A percentile compares a stretch with the other conserved stretches of the same genome.
Evolutionary conservation across 495 filamentous ascomycete species (phyloP).

Genomic region (Penicillium lagena): DNA sequence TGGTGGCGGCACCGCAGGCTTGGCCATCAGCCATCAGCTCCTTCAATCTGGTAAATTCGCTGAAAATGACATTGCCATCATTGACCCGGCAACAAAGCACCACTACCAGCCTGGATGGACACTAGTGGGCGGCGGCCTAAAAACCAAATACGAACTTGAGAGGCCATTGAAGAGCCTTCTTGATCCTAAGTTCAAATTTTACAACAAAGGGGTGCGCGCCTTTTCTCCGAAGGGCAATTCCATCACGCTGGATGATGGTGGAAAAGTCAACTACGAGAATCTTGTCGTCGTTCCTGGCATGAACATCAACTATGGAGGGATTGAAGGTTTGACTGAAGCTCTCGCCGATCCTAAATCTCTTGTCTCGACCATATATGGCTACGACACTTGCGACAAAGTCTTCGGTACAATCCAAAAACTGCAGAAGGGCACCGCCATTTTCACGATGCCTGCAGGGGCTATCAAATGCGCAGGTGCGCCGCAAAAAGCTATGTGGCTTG

Average conservation of each 20-base stretch:
- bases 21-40: slow-evolving; percentile 58
- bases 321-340: slow-evolving; percentile 56
- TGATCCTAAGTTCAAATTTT: slow-evolving; percentile 56
- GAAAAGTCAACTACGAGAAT: slow-evolving; percentile 57
- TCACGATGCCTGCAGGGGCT: slow-evolving; percentile 60
- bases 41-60: slow-evolving; percentile 47
- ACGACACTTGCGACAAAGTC: slow-evolving; percentile 53
- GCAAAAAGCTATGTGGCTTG: slow-evolving; percentile 68
- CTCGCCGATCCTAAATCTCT: slow-evolving; percentile 46
- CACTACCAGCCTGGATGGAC: slow-evolving; percentile 72
- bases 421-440: slow-evolving; percentile 53
- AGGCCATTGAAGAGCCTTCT: slow-evolving; percentile 46
- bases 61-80: slow-evolving; percentile 57
- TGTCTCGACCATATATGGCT: slow-evolving; percentile 61
- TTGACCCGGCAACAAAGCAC: slow-evolving; percentile 59
- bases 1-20: slow-evolving; percentile 56
- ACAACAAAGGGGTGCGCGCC: slow-evolving; percentile 43
- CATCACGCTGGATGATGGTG: slow-evolving; percentile 51
- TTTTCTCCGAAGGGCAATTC: slow-evolving; percentile 54
- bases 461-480: slow-evolving; percentile 67
- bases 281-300: slow-evolving; percentile 61
- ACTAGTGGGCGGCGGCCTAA: slow-evolving; percentile 60
- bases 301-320: slow-evolving; percentile 44
- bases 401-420: slow-evolving; percentile 49
- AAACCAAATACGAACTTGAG: slow-evolving; percentile 47